Percentiles rank a stretch among this genome's conserved stretches.
Evolutionary conservation across 495 filamentous ascomycete species (phyloP).

Genomic region (Aspergillus mulundensis): DNA sequence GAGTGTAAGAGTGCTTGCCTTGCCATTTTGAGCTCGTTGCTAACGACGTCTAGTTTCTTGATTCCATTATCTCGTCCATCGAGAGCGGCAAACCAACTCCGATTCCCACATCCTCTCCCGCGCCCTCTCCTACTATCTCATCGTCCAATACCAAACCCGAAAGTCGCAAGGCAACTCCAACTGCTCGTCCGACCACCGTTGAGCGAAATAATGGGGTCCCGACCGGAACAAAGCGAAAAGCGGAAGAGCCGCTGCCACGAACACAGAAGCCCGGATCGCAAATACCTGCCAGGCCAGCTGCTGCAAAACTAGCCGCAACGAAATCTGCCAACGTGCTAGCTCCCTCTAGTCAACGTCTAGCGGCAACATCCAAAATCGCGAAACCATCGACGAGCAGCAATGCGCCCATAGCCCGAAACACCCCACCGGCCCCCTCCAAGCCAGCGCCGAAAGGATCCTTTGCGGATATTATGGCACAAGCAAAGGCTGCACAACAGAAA

Average conservation of each 20-base stretch:
- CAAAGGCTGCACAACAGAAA: slow-evolving; percentile 35
- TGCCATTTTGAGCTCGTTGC: slow-evolving; percentile 6
- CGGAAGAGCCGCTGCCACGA: slow-evolving; percentile 36
- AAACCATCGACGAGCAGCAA: slow-evolving; percentile 21
- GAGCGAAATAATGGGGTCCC: slow-evolving; percentile 18
- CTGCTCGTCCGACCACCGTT: slow-evolving; percentile 11
- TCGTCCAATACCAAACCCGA: slow-evolving; percentile 27
- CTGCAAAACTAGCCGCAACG: slow-evolving; percentile 5
- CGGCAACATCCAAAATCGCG: slow-evolving; percentile 10
- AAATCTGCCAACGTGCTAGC: slow-evolving; percentile 9
- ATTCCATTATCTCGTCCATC: slow-evolving; percentile 54
- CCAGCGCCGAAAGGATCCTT: slow-evolving; percentile 42
- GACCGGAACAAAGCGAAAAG: slow-evolving; percentile 41
- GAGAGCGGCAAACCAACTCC: slow-evolving; percentile 41
- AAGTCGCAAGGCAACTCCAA: slow-evolving; percentile 19
- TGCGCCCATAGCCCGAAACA: slow-evolving; percentile 18
- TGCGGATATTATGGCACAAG: slow-evolving; percentile 40
- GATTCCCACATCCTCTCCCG: slow-evolving; percentile 23
- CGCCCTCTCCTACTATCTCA: slow-evolving; percentile 27
- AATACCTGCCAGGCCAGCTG: slow-evolving; percentile 14
- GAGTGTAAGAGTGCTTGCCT: slow-evolving; percentile 40
- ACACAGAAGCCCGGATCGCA: slow-evolving; percentile 25
- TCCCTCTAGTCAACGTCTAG: slow-evolving; percentile 20
- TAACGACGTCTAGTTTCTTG: slow-evolving; percentile 48
- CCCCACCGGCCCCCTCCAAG: slow-evolving; percentile 27